A percentile compares a stretch with the other conserved stretches of the same genome.
These are phyloP conservation scores for Diaporthe vaccinii DNA, from an alignment of 2,329 filamentous ascomycete species.

Conservation along the genomic window DNA sequence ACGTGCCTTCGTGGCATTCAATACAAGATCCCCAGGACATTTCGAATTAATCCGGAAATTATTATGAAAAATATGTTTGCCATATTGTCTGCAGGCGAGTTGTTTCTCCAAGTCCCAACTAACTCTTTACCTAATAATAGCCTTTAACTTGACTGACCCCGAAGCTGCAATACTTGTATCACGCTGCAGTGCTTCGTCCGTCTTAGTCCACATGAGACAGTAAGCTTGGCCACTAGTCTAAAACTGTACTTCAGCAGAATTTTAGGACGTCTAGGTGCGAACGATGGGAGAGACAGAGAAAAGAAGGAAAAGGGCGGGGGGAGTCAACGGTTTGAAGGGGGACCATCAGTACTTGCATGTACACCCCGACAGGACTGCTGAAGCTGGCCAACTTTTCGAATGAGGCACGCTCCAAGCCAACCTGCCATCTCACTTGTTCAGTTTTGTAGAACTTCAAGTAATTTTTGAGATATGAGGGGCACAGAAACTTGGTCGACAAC, in stretches of 20 bases:
- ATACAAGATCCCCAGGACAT: rapidly evolving
- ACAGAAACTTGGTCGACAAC: no score
- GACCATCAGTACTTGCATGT: not conserved
- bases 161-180: not conserved
- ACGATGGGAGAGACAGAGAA: not conserved
- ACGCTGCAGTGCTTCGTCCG: not conserved
- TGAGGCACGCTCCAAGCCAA: not conserved
- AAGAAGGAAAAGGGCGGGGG: not conserved
- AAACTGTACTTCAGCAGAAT: not conserved
- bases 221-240: not conserved
- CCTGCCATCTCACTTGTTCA: not conserved
- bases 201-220: not conserved
- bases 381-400: not conserved
- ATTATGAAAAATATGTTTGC: no score
- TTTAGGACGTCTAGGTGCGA: not conserved
- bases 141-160: not conserved
- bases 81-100: no score
- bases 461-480: not conserved
- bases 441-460: not conserved
- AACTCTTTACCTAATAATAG: not conserved
- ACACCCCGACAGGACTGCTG: not conserved
- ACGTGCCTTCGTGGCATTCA: not conserved
- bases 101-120: no score
- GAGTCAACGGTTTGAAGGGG: not conserved
- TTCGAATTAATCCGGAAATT: not conserved